Evolutionary conservation across 345 rosid species (phyloP), one percentile per base, ranked within the genome.

Genomic region (Bruguiera parviflora): DNA sequence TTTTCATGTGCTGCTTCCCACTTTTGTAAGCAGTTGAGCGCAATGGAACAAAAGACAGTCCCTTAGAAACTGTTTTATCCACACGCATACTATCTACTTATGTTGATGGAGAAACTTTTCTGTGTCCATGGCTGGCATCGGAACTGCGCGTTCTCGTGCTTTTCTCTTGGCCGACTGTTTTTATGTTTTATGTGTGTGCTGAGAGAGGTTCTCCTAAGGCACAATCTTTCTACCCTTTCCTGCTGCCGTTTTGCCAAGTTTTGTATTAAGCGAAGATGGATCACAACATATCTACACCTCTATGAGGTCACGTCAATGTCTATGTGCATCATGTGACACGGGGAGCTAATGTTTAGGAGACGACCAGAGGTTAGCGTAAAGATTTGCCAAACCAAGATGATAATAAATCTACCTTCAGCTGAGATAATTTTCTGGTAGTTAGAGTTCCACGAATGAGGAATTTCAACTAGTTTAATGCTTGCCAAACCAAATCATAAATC

Each of bases 1-100:
- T 46, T 56, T 69, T 62, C 65, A 64, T 58, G 21, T 58, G 55
- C 53, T 64, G 72, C 67, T 22, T 62, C 28, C 55, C 5, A 15
- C 32, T 8, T 75, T 60, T 64, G 58, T 24, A 27, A 63, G 63
- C 31, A n/a, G 31, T 57, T 52, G 13, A 27, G 16, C 19, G 46
- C 16, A 6, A 21, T 64, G 58, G 61, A 57, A 32, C 59, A 72
- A 57, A 61, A 53, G 53, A 47, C 5, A 51, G 61, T 53, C 11
- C 15, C 24, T 18, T 62, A 63, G 58, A 66, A 46, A 37, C 58
- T 65, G 61, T 67, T 72, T 53, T 57, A 55, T 51, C 6, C 20
- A 63, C 28, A 7, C 27, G 52, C 65, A 2, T 33, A 46, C 3
- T 28, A 37, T 53, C 4, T 53, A 27, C 31, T 56, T 56, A 22